Base-by-base conservation (phyloP, 148 eudicot genomes). In the Salicornia ramosissima region DNA sequence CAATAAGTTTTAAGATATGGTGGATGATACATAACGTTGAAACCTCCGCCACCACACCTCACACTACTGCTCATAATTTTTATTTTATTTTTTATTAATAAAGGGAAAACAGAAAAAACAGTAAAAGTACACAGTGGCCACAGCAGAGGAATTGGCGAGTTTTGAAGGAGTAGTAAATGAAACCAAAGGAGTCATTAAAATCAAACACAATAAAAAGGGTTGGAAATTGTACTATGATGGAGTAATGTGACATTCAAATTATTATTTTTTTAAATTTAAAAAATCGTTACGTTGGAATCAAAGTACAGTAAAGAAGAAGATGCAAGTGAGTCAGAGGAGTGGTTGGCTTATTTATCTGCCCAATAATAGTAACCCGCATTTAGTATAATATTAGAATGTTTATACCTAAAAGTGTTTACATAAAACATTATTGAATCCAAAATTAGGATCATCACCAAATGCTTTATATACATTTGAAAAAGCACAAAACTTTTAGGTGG, bases 341-440 rank as follows among this genome's bases (percentile, higher is more conserved):
- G 30, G 80, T 74, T 80, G 78, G 74, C 46, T 65, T 24, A 77
- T 80, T 77, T 50, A 73, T 75, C 69, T 70, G 62, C 73, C 78
- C 75, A 24, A 69, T 69, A 73, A 64, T 77, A 64, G 70, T 73
- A 76, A 69, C 47, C 4, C 5, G 6, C 72, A 59, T 62, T 68
- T 50, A 78, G 15, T 62, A 54, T 46, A 78, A 21, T 62, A 54
- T 46, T 46, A 52, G 59, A 73, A 62, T 78, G 73, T 78, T 42
- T 51, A 61, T 6, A 40, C 29, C 53, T 46, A 49, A 15, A 49
- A 49, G 3, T 1, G 16, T 9, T 14, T 18, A 18, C 24, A 31
- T 34, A 6, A 4, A 50, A 10, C 24, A 55, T 45, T 50, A 63
- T 50, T 46, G 19, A 50, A 71, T 62, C 60, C n/a, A 68, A 57